Conservation (phyloP, 495 filamentous ascomycete genomes). For the Trichoderma orchidacearum region DNA sequence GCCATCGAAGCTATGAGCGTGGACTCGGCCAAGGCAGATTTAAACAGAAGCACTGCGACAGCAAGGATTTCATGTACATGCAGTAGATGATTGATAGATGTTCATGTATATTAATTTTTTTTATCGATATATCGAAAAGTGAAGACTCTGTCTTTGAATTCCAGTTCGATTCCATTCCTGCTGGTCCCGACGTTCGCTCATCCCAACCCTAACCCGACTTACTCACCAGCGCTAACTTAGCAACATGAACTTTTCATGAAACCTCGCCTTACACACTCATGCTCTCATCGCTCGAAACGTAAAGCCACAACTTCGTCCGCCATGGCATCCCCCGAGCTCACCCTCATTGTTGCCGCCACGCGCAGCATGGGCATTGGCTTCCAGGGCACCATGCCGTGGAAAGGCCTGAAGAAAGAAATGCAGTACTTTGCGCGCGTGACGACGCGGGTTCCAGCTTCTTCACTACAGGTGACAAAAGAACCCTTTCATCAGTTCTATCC, state of each 20-base stretch:
- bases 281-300: background rate
- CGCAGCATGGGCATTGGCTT: slow-evolving; percentile 75
- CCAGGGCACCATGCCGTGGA: slow-evolving; percentile 76
- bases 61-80: too few species aligned
- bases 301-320: background rate
- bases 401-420: slow-evolving; percentile 76
- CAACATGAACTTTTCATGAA: background rate
- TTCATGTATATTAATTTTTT: too few species aligned
- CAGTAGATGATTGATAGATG: too few species aligned
- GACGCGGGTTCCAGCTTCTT: slow-evolving; percentile 36
- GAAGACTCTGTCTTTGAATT: too few species aligned
- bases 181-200: too few species aligned
- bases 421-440: slow-evolving; percentile 87
- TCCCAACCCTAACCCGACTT: background rate
- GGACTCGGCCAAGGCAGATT: too few species aligned
- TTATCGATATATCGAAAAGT: too few species aligned
- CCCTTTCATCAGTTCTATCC: background rate
- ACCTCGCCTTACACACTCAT: background rate
- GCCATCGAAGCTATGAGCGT: slow-evolving; percentile 10
- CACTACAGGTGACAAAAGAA: slow-evolving; percentile 2
- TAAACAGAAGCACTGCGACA: too few species aligned
- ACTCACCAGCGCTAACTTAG: background rate
- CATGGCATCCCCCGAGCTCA: slow-evolving; percentile 40
- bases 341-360: slow-evolving; percentile 65
- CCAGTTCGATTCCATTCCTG: too few species aligned